These are phyloP conservation scores for Suhomyces yuchorum DNA, from an alignment of 1,139 yeast species.

Conservation along the genomic window DNA sequence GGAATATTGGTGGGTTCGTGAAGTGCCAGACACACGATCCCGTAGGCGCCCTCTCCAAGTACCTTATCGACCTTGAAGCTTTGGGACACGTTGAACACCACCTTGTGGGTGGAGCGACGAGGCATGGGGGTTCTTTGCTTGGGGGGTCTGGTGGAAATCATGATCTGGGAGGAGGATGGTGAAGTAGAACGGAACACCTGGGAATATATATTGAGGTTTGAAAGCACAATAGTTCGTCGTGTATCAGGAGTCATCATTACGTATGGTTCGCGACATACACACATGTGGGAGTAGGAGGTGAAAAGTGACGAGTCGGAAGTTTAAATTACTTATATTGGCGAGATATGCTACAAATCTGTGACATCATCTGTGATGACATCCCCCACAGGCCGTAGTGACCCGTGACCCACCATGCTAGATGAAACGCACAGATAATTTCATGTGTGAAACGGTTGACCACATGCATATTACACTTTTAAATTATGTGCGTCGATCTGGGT, in stretches of 20 bases:
- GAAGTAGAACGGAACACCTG: conserved; percentile 2
- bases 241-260: neutral
- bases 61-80: conserved; percentile 44
- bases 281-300: neutral
- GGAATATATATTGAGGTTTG: conserved; percentile 10
- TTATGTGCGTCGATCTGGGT: conserved; percentile 9
- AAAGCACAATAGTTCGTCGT: conserved; percentile 2
- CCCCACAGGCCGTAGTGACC: neutral
- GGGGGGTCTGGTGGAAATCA: conserved; percentile 11
- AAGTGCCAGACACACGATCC: conserved; percentile 44
- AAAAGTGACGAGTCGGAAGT: neutral
- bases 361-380: conserved; percentile 4
- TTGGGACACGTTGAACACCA: conserved; percentile 26
- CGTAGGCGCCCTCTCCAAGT: conserved; percentile 51
- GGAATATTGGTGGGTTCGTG: conserved; percentile 40
- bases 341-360: conserved; percentile 1
- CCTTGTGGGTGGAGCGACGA: conserved; percentile 13
- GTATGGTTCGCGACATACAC: neutral
- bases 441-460: conserved; percentile 6
- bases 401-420: neutral
- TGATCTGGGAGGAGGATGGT: neutral
- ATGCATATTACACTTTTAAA: neutral
- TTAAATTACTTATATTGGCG: conserved; percentile 4
- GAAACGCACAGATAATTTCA: conserved; percentile 9
- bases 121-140: neutral